Base-by-base conservation (phyloP, 2,329 filamentous ascomycete species). In the Claviceps lovelessii region DNA sequence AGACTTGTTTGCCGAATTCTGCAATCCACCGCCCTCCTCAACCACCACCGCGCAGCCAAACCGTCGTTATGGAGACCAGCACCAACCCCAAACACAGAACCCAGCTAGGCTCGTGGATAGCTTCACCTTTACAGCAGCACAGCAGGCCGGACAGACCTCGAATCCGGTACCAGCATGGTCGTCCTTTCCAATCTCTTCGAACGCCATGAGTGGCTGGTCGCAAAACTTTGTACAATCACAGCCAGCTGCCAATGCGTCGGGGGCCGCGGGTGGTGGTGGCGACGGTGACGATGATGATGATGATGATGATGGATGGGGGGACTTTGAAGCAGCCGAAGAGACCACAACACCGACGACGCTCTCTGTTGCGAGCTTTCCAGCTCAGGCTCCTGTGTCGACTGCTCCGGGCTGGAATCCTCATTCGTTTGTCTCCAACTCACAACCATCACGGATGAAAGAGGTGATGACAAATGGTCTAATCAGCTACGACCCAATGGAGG, bases 241-340 rank as follows among this genome's bases (percentile, higher is more conserved):
- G 44, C 52, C 54, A 29, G 17, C 55, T 4, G 41, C 35, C 17
- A 15, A 23, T 8, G 51, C 11, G 52, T 51, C 41, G 29, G 50
- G 29, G 44, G 58, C 35, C 57, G 28, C 48, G 42, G 78, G 78
- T 4, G 77, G 81, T 9, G 80, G 83, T 54, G 80, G 83, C 54
- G 81, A 84, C 61, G 79, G 77, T 4, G 77, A 81, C 7, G 80
- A 83, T 53, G 79, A 49, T 10, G 47, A 49, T 3, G 47, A 78
- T 3, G 77, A 82, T 8, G 81, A 84, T 54, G 81, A 84, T 61
- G 79, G 75, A 33, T 86, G 83, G 77, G 83, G 83, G 0, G 83
- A 85, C 54, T 86, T 86, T 61, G 82, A 85, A 65, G 74, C 76
- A 48, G 80, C 79, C 17, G 68, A 74, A 42, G 64, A 59, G 37